Conservation (phyloP, 257 asterid species). For the Nemophila menziesii region DNA sequence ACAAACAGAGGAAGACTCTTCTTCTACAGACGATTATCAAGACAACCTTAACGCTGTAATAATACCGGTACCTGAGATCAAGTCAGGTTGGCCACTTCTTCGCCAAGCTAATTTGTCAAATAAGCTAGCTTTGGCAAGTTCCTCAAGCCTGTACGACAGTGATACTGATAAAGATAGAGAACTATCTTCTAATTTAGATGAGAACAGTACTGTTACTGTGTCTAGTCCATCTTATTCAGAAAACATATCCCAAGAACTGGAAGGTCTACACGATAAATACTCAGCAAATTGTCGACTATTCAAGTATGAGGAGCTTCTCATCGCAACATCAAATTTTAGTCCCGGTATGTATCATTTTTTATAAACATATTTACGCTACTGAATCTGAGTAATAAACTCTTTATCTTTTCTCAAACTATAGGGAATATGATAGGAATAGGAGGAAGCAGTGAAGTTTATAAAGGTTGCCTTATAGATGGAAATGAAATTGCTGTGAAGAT, state of each 20-base stretch:
- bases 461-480: slow-evolving; percentile 74
- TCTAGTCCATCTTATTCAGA: slow-evolving; percentile 27
- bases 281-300: slow-evolving; percentile 82
- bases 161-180: slow-evolving; percentile 19
- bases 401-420: slow-evolving; percentile 18
- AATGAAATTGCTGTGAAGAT: slow-evolving; percentile 92
- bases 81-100: slow-evolving; percentile 97
- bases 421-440: slow-evolving; percentile 86
- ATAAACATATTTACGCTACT: slow-evolving; percentile 1
- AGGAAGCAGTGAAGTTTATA: slow-evolving; percentile 85
- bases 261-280: slow-evolving; percentile 69
- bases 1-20: slow-evolving; percentile 27
- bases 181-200: slow-evolving; percentile 24
- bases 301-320: slow-evolving; percentile 50
- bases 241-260: slow-evolving; percentile 49
- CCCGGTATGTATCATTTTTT: slow-evolving; percentile 27
- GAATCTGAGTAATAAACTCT: neutral
- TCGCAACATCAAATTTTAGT: slow-evolving; percentile 54
- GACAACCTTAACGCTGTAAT: slow-evolving; percentile 59
- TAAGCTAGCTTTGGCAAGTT: slow-evolving; percentile 17
- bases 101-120: slow-evolving; percentile 39
- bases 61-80: slow-evolving; percentile 58
- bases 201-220: no score
- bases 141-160: slow-evolving; percentile 42
- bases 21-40: slow-evolving; percentile 19